A percentile compares a stretch with the other conserved stretches of the same genome.
These are phyloP conservation scores for Talaromyces sp. DNA, from an alignment of 2,329 filamentous ascomycete species.

Conservation along the genomic window DNA sequence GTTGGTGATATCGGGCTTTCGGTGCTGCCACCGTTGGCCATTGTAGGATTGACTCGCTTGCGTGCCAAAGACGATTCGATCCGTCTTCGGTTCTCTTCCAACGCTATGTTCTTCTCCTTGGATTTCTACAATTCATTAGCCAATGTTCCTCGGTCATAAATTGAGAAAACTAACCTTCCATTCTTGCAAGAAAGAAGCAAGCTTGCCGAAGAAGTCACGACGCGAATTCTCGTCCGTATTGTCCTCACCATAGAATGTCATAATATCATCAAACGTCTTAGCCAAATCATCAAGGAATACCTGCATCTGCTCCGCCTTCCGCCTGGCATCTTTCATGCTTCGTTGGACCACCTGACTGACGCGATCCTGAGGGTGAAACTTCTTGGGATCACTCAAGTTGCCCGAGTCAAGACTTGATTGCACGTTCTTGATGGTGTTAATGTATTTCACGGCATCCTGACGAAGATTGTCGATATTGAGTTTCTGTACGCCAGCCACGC, in stretches of 20 bases:
- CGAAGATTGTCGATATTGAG: conserved; percentile 92
- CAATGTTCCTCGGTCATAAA: not conserved
- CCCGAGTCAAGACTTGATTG: conserved; percentile 89
- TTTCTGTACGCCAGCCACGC: conserved; percentile 77
- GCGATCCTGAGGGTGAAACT: conserved; percentile 95
- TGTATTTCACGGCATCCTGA: conserved; percentile 83
- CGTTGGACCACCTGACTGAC: conserved; percentile 88
- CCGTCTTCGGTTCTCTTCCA: conserved; percentile 78
- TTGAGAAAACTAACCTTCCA: conserved; percentile 65
- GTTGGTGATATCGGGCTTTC: conserved; percentile 61
- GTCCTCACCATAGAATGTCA: conserved; percentile 95
- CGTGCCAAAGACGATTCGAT: conserved; percentile 92
- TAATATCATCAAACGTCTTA: conserved; percentile 88
- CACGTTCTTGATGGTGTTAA: conserved; percentile 90
- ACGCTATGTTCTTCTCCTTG: conserved; percentile 78
- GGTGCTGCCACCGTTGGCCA: conserved; percentile 57
- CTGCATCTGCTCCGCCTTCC: conserved; percentile 94
- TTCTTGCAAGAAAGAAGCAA: conserved; percentile 83
- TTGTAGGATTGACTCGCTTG: conserved; percentile 65
- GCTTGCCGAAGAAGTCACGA: conserved; percentile 91
- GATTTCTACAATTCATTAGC: conserved; percentile 59
- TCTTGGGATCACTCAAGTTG: conserved; percentile 92
- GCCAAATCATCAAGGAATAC: conserved; percentile 92
- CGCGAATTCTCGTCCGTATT: conserved; percentile 86
- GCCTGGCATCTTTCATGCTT: conserved; percentile 91